These are phyloP conservation scores for Aphanomyces astaci DNA, from an alignment of 352 stramenopile genomes.

Conservation along the genomic window DNA sequence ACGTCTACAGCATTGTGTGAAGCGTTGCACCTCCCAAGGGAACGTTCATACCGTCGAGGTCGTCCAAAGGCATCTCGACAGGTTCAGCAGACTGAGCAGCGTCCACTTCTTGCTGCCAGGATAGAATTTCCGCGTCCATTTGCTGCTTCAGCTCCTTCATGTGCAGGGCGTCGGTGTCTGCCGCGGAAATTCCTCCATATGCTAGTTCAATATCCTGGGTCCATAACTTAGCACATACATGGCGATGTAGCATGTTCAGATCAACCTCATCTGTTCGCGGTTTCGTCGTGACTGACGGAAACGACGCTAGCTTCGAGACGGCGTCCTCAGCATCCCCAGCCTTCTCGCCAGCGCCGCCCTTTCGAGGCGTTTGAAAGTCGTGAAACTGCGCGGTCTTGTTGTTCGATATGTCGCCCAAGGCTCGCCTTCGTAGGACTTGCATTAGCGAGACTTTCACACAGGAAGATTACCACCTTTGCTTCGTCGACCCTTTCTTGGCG, in stretches of 20 bases:
- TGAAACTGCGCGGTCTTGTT: not conserved
- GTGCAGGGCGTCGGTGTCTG: conserved; percentile 30
- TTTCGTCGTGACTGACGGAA: not conserved
- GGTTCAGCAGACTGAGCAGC: conserved; percentile 27
- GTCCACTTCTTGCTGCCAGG: conserved; percentile 35
- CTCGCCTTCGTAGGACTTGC: not conserved
- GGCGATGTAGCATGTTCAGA: not conserved
- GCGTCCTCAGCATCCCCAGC: not conserved
- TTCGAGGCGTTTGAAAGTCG: not conserved
- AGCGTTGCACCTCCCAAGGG: no score
- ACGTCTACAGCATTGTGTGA: no score
- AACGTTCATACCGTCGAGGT: conserved; percentile 24
- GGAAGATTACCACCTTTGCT: not conserved
- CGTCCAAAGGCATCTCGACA: not conserved
- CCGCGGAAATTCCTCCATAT: conserved; percentile 51
- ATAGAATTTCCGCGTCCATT: conserved; percentile 14
- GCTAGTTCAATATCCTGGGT: conserved; percentile 59
- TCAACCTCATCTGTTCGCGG: conserved; percentile 6
- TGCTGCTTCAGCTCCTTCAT: conserved; percentile 34
- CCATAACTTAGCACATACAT: not conserved
- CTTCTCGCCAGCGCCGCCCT: no score
- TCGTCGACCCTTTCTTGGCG: not conserved
- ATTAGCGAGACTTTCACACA: not conserved
- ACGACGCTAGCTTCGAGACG: not conserved
- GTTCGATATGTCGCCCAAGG: conserved; percentile 22